Evolutionary conservation across 2,329 filamentous ascomycete genomes (phyloP).

Genomic region (Trichoderma breve): DNA sequence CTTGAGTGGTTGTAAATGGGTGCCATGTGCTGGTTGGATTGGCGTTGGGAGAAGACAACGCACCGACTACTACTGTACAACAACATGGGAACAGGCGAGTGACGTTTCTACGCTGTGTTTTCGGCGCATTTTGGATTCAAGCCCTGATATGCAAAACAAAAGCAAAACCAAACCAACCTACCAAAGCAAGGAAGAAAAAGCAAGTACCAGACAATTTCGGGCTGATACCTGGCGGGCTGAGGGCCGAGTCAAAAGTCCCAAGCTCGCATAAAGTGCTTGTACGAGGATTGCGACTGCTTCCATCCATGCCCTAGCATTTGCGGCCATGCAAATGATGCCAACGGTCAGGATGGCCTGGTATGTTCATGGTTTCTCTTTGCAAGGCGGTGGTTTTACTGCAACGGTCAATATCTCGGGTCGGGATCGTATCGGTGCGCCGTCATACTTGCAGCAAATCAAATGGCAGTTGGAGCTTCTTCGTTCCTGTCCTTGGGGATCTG

Average conservation of each 20-base stretch:
- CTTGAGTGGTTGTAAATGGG: background rate
- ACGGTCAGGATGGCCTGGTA: background rate
- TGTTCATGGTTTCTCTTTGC: background rate
- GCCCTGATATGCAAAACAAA: background rate
- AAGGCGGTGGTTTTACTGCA: background rate
- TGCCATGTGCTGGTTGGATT: background rate
- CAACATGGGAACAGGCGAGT: background rate
- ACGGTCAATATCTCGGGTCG: background rate
- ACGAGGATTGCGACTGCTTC: background rate
- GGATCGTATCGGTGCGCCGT: background rate
- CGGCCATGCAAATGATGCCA: background rate
- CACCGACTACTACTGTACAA: background rate
- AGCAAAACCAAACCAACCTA: background rate
- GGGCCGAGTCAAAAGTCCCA: background rate
- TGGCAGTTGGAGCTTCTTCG: background rate
- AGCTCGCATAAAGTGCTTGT: background rate
- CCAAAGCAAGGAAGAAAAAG: background rate
- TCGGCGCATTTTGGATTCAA: background rate
- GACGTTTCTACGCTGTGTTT: background rate
- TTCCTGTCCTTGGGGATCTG: background rate
- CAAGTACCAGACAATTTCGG: slow-evolving; percentile 3
- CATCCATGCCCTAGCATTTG: background rate
- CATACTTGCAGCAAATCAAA: background rate
- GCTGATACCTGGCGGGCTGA: slow-evolving; percentile 6
- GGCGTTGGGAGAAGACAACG: background rate